Evolutionary conservation across 2,329 filamentous ascomycete genomes (phyloP).

Genomic region (Aspergillus floridensis): DNA sequence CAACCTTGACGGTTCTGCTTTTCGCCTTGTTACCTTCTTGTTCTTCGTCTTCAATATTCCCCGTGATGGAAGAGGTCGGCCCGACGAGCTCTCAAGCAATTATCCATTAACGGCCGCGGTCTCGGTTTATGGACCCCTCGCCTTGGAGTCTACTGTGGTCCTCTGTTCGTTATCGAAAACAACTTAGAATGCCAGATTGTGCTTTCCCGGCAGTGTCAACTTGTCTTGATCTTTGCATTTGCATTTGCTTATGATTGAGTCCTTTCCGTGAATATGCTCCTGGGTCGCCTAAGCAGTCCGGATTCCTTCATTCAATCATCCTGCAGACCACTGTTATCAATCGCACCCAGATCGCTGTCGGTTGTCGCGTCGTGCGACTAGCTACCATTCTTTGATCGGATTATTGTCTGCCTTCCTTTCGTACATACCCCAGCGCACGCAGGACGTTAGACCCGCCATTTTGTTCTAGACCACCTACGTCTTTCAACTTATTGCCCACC

Average conservation of each 20-base stretch:
- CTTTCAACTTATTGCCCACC: not conserved
- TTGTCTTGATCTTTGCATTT: not conserved
- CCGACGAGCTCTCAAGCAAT: not conserved
- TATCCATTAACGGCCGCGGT: not conserved
- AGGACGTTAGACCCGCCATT: not conserved
- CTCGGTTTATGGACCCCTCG: slow-evolving; percentile 8
- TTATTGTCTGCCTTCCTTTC: not conserved
- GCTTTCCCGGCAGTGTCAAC: not conserved
- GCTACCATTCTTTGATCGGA: not conserved
- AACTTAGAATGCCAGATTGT: not conserved
- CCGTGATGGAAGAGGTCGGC: slow-evolving; percentile 1
- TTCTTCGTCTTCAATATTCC: not conserved
- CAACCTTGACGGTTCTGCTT: not conserved
- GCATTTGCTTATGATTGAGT: not conserved
- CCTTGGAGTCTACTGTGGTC: not conserved
- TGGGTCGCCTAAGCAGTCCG: slow-evolving; percentile 1
- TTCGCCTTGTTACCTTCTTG: not conserved
- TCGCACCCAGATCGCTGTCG: not conserved
- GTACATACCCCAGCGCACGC: not conserved
- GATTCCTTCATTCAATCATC: not conserved
- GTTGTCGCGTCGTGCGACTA: not conserved
- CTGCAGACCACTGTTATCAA: not conserved
- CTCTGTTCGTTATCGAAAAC: not conserved
- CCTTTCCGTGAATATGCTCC: not conserved
- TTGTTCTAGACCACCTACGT: not conserved